These are phyloP conservation scores for Sungouiella thailandica DNA, from an alignment of 805 yeast species.

Conservation along the genomic window DNA sequence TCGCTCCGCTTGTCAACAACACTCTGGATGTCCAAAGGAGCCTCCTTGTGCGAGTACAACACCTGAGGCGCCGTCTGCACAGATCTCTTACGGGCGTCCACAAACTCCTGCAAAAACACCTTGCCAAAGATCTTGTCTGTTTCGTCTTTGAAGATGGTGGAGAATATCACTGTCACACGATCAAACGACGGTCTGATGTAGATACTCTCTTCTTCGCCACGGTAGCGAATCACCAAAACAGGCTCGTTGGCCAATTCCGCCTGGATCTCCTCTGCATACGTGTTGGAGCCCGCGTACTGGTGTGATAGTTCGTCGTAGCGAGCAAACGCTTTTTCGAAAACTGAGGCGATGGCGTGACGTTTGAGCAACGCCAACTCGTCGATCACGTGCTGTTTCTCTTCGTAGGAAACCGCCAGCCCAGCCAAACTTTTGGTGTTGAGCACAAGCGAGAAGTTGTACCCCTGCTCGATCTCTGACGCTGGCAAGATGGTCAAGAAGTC, in stretches of 20 bases:
- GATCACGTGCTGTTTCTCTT: constrained; percentile 49
- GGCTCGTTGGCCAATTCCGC: constrained; percentile 45
- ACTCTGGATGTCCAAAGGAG: constrained; percentile 72
- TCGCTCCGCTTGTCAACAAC: constrained; percentile 42
- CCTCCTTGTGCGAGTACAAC: constrained; percentile 78
- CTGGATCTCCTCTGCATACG: constrained; percentile 41
- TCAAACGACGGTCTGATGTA: constrained; percentile 89
- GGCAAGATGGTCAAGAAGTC: constrained; percentile 31
- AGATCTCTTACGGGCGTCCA: constrained; percentile 91
- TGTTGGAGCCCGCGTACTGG: constrained; percentile 37
- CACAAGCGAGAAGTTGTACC: constrained; percentile 75
- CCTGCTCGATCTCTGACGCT: constrained; percentile 52
- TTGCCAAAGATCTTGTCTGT: constrained; percentile 90
- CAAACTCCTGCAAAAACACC: constrained; percentile 88
- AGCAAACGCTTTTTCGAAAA: constrained; percentile 80
- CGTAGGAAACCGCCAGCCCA: constrained; percentile 37
- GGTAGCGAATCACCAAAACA: constrained; percentile 70
- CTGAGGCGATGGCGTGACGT: constrained; percentile 86
- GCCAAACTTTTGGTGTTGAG: constrained; percentile 48
- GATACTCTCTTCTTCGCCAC: constrained; percentile 84
- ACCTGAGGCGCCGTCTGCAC: constrained; percentile 99
- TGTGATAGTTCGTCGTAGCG: constrained; percentile 68
- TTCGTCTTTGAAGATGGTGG: constrained; percentile 92
- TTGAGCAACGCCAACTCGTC: constrained; percentile 69
- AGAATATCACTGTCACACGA: constrained; percentile 93